Percentiles rank a stretch among this genome's conserved stretches.
phyloP scores from a whole-genome alignment of 768 basidiomycete species.

The Podaxis sp. region DNA sequence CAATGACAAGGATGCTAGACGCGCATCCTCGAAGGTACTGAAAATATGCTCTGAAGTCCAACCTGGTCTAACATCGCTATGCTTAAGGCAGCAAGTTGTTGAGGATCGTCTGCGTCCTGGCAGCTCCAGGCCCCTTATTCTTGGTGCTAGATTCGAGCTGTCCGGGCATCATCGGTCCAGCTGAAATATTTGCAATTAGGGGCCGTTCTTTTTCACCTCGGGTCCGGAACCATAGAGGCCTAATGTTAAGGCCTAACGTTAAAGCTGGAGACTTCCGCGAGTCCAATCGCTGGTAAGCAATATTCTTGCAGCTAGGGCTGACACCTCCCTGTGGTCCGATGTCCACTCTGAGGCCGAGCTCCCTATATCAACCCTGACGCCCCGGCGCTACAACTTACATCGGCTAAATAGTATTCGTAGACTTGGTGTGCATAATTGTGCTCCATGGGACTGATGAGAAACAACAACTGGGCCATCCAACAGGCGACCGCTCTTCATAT shows the following conservation, averaged over 20 bases:
- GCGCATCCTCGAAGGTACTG: neutral
- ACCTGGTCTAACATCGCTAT: neutral
- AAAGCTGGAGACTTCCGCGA: neutral
- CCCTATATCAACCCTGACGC: neutral
- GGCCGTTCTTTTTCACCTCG: neutral
- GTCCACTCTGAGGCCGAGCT: neutral
- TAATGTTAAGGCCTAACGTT: neutral
- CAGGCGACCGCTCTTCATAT: neutral
- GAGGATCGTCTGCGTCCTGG: neutral
- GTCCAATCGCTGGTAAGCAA: neutral
- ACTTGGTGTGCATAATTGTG: neutral
- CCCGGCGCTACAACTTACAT: neutral
- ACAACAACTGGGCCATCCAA: neutral
- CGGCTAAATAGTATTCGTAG: neutral
- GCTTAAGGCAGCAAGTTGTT: neutral
- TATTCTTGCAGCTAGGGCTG: neutral
- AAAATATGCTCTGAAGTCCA: neutral
- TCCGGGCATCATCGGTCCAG: neutral
- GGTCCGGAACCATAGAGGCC: neutral
- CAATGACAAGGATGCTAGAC: neutral
- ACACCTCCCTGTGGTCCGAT: neutral
- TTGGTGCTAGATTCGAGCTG: neutral
- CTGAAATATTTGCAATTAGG: neutral
- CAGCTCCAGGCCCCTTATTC: neutral
- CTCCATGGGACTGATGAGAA: conserved; percentile 1